A percentile compares a stretch with the other conserved stretches of the same genome.
These are phyloP conservation scores for Pseudocercospora crystallina DNA, from an alignment of 2,329 filamentous ascomycete species.

Conservation along the genomic window DNA sequence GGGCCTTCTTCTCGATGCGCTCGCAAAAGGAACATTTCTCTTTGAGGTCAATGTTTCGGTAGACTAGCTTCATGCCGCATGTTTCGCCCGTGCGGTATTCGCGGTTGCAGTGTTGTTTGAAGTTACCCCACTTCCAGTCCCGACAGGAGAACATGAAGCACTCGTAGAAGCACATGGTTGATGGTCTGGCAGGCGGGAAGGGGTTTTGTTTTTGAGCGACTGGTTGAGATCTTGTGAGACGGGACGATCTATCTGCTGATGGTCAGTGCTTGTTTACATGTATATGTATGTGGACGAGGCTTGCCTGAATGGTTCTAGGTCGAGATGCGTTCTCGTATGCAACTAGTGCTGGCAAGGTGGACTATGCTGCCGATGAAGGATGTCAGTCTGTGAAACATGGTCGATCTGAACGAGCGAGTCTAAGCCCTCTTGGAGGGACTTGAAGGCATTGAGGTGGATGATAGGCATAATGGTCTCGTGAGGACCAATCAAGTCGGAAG, in stretches of 20 bases:
- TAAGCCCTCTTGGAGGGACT: no score
- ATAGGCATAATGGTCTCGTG: no score
- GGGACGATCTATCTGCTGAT: neutral
- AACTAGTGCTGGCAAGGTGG: no score
- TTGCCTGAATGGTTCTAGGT: conserved; percentile 1
- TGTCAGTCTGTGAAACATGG: conserved; percentile 7
- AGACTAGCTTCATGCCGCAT: conserved; percentile 90
- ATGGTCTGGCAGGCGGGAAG: conserved; percentile 6
- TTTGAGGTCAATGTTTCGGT: conserved; percentile 63
- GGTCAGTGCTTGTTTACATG: conserved; percentile 16
- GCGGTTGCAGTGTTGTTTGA: conserved; percentile 87
- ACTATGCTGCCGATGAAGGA: no score
- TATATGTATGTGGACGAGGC: neutral
- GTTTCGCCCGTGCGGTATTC: conserved; percentile 96
- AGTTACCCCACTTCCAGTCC: conserved; percentile 93
- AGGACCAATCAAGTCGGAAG: neutral
- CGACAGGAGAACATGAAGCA: conserved; percentile 81
- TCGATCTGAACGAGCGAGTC: neutral
- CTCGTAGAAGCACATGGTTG: conserved; percentile 90
- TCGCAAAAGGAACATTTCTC: conserved; percentile 81
- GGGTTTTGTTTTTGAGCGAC: neutral
- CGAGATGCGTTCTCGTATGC: no score
- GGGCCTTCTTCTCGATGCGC: conserved; percentile 81
- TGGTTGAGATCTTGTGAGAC: neutral
- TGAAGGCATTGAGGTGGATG: no score